phyloP scores from a whole-genome alignment of 2,329 filamentous ascomycete genomes.

The Scopulariopsis brevicaulis region DNA sequence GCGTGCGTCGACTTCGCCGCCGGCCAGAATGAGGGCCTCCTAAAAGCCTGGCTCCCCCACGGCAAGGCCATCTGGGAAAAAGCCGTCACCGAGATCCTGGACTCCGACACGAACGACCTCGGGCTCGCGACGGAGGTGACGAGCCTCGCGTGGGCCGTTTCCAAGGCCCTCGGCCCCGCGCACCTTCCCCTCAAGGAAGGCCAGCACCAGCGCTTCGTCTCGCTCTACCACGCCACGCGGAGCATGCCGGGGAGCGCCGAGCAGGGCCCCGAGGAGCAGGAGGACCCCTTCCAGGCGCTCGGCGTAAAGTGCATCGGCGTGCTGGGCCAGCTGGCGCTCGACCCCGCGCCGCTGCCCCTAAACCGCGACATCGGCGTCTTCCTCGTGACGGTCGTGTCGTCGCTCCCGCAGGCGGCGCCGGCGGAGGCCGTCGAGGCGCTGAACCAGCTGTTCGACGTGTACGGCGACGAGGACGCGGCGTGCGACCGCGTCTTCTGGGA shows the following conservation, averaged over 20 bases:
- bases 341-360: conserved; percentile 36
- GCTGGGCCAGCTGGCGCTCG: conserved; percentile 48
- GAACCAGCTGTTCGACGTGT: conserved; percentile 57
- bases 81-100: conserved; percentile 43
- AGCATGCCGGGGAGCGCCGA: conserved; percentile 11
- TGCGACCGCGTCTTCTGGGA: conserved; percentile 57
- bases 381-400: conserved; percentile 41
- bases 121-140: conserved; percentile 51
- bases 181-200: conserved; percentile 33
- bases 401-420: conserved; percentile 37
- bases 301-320: conserved; percentile 58
- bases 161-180: conserved; percentile 37
- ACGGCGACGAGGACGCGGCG: conserved; percentile 45
- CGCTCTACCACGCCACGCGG: conserved; percentile 50
- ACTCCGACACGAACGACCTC: conserved; percentile 50
- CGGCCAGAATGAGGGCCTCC: conserved; percentile 37
- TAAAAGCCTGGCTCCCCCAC: conserved; percentile 39
- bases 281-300: conserved; percentile 50
- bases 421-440: conserved; percentile 53
- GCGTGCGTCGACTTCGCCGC: conserved; percentile 48
- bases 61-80: conserved; percentile 46
- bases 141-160: conserved; percentile 54
- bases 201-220: conserved; percentile 53
- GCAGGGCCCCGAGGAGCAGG: conserved; percentile 15
- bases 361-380: conserved; percentile 56